Percentiles rank a stretch among this genome's conserved stretches.
These are phyloP conservation scores for Colletotrichum sp. DNA, from an alignment of 2,329 filamentous ascomycete species.

Conservation along the genomic window DNA sequence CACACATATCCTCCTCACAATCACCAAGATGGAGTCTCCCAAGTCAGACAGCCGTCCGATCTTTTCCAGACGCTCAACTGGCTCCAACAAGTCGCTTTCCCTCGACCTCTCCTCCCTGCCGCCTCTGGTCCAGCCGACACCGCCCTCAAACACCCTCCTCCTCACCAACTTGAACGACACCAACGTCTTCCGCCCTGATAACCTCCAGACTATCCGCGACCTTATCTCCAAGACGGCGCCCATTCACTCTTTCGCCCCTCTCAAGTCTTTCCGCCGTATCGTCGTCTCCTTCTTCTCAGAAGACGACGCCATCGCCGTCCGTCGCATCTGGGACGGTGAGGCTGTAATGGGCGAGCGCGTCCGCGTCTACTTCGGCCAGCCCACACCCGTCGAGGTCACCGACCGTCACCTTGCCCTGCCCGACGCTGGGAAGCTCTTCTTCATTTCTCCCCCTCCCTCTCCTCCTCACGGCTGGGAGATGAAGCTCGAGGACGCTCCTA, in stretches of 20 bases:
- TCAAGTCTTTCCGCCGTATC: conserved; percentile 84
- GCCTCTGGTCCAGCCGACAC: conserved; percentile 71
- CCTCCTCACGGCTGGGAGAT: conserved; percentile 75
- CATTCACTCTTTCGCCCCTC: conserved; percentile 78
- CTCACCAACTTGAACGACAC: conserved; percentile 79
- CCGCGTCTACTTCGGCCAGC: conserved; percentile 72
- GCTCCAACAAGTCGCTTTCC: conserved; percentile 60
- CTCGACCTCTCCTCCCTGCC: conserved; percentile 79
- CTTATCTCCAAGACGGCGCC: conserved; percentile 73
- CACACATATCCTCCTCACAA: neutral
- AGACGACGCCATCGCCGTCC: conserved; percentile 73
- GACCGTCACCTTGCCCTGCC: conserved; percentile 69
- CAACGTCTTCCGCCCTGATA: conserved; percentile 76
- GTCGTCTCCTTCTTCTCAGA: conserved; percentile 78
- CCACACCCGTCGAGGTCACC: conserved; percentile 58
- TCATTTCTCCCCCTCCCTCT: conserved; percentile 72
- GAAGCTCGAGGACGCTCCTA: conserved; percentile 71
- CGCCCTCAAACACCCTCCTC: conserved; percentile 82
- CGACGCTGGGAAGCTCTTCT: conserved; percentile 74
- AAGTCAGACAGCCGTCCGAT: conserved; percentile 30
- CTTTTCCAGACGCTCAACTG: conserved; percentile 43
- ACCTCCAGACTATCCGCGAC: conserved; percentile 75
- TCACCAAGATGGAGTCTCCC: conserved; percentile 36
- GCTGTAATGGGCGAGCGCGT: conserved; percentile 72
- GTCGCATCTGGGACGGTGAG: conserved; percentile 77